phyloP scores from a whole-genome alignment of 306 rosid genomes.

The Dalbergia cultrata region DNA sequence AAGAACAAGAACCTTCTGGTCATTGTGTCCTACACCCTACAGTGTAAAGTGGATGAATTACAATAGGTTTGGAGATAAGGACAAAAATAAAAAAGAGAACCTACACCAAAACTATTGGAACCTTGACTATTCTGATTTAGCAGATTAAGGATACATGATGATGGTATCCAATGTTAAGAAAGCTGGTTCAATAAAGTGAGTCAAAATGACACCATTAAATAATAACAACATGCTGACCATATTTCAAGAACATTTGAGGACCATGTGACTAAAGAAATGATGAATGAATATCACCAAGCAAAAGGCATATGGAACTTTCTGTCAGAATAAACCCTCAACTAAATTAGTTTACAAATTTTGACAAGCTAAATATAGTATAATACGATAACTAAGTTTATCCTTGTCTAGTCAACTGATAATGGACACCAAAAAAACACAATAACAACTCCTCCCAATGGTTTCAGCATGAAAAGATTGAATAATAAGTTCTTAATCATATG shows the following conservation, averaged over 20 bases:
- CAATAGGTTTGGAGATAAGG: conserved; percentile 24
- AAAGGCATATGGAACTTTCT: background rate
- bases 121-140: conserved; percentile 16
- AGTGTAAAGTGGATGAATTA: conserved; percentile 40
- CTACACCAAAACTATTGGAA: conserved; percentile 16
- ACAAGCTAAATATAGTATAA: background rate
- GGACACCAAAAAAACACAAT: background rate
- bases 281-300: background rate
- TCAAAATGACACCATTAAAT: background rate
- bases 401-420: background rate
- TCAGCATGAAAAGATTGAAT: background rate
- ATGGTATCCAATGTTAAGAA: background rate
- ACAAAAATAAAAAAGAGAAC: conserved; percentile 7
- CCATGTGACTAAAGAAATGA: background rate
- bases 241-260: background rate
- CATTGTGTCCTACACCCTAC: conserved; percentile 97
- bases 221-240: background rate
- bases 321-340: conserved; percentile 2
- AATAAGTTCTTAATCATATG: background rate
- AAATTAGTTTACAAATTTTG: background rate
- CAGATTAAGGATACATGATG: background rate
- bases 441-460: background rate
- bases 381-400: background rate
- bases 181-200: background rate
- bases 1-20: conserved; percentile 97